Evolutionary conservation across 2,329 filamentous ascomycete genomes (phyloP).

Genomic region (Claviceps quebecensis): DNA sequence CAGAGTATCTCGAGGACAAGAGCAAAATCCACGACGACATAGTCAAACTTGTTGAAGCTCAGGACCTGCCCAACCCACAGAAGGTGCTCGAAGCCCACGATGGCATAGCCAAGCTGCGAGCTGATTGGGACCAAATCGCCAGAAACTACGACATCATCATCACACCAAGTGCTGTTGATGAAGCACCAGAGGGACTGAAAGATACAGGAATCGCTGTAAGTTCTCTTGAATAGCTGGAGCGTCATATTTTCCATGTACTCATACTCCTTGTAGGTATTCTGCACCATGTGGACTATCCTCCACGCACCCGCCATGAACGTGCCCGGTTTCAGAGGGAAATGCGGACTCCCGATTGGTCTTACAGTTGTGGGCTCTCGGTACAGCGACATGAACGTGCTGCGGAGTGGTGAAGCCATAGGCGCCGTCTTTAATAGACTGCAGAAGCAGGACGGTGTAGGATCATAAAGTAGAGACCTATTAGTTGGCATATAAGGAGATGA

Average conservation of each 20-base stretch:
- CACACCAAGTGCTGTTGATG: conserved; percentile 43
- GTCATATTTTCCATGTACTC: neutral
- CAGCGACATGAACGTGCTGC: conserved; percentile 29
- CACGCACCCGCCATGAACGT: conserved; percentile 52
- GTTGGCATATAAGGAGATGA: too few species aligned
- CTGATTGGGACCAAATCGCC: conserved; percentile 38
- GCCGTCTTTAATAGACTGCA: conserved; percentile 14
- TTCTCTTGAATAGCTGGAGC: conserved; percentile 10
- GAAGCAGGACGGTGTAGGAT: neutral
- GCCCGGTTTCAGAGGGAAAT: conserved; percentile 42
- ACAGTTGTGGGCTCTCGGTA: conserved; percentile 36
- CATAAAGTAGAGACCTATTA: neutral
- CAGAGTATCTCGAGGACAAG: conserved; percentile 36
- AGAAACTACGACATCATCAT: conserved; percentile 39
- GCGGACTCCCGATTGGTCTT: conserved; percentile 44
- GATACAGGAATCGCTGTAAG: conserved; percentile 37
- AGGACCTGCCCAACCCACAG: conserved; percentile 25
- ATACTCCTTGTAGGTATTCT: conserved; percentile 6
- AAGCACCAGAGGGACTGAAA: conserved; percentile 38
- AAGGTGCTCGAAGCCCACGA: conserved; percentile 40
- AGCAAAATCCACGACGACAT: conserved; percentile 31
- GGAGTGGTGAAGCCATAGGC: conserved; percentile 25
- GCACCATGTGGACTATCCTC: conserved; percentile 22
- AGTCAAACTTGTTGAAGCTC: conserved; percentile 36
- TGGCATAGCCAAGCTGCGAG: conserved; percentile 35